Base-by-base conservation (phyloP, 495 filamentous ascomycete genomes). In the Cercophora samala region DNA sequence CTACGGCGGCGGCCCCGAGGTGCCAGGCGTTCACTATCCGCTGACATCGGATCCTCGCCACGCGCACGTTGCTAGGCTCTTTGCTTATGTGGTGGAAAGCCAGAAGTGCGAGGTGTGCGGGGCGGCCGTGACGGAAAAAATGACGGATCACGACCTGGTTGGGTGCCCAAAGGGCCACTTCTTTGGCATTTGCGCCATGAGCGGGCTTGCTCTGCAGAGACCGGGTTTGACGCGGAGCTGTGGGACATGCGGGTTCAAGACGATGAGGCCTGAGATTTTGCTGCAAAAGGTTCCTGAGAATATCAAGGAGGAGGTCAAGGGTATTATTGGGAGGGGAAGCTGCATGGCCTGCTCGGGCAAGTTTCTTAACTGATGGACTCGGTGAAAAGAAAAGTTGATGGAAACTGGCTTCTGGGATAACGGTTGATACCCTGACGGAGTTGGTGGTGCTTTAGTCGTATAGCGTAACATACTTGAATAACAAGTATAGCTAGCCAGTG, bases 331-430 rank as follows among this genome's bases (percentile, higher is more conserved):
- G 9, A 72, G 72, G 1, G 76, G 79, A 21, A 53, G 75, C 0
- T 84, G 81, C 55, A 79, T 79, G 11, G 70, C 74, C 3, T 84
- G 81, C 64, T 79, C 80, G 2, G 81, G 81, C 13, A 84, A 83
- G 73, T 84, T 83, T 68, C 62, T 80, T 66, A 74, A 71, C 58
- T 78, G 66, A 65, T 3, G 53, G 53, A 32, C 29, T 9, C 15
- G 37, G 37, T 46, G 5, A 9, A 1, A 11, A 46, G 13, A 46
- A 13, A 46, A 3, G n/a, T n/a, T n/a, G 37, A 46, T 46, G 37
- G 37, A 46, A 9, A 2, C 29, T 32, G 37, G 37, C 37, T 46
- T 46, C 37, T 46, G 37, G 37, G 37, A 46, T 13, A 46, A 3
- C 13, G 37, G 37, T 46, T 46, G 37, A 46, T 46, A 46, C 37